Conservation (phyloP, 768 basidiomycete species). For the Lactarius trivialis region DNA sequence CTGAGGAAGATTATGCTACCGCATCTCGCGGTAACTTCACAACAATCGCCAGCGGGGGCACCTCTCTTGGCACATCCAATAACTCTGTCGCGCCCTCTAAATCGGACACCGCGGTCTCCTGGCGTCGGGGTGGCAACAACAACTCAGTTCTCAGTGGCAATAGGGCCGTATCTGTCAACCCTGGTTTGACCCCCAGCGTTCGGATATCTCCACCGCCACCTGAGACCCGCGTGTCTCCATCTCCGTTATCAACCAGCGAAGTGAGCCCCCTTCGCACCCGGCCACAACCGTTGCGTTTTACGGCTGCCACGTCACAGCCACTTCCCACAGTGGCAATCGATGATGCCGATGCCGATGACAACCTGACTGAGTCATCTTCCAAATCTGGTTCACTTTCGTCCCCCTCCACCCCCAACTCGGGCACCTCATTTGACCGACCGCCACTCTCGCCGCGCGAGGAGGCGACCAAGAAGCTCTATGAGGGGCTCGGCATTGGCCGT, state of each 20-base stretch:
- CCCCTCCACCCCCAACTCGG: constrained; percentile 69
- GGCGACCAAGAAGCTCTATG: constrained; percentile 79
- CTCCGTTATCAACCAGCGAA: constrained; percentile 35
- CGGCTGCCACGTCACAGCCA: constrained; percentile 31
- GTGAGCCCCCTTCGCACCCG: constrained; percentile 49
- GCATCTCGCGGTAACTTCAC: constrained; percentile 27
- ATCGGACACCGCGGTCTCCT: constrained; percentile 72
- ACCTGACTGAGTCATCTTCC: constrained; percentile 41
- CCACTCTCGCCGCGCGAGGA: constrained; percentile 83
- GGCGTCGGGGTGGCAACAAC: constrained; percentile 67
- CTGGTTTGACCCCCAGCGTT: constrained; percentile 47
- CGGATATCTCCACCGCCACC: constrained; percentile 67
- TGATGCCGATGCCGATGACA: constrained; percentile 23
- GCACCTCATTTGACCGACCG: constrained; percentile 44
- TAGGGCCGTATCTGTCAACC: constrained; percentile 42
- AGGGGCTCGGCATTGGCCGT: constrained; percentile 81
- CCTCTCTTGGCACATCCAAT: constrained; percentile 51
- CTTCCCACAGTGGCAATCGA: constrained; percentile 25
- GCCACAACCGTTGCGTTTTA: constrained; percentile 52
- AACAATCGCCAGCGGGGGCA: constrained; percentile 67
- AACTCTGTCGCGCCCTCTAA: constrained; percentile 52
- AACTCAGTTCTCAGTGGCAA: constrained; percentile 67
- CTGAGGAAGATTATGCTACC: constrained; percentile 34
- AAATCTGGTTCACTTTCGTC: constrained; percentile 50
- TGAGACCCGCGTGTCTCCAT: constrained; percentile 53